These are phyloP conservation scores for Erodium texanum DNA, from an alignment of 441 rosid species.

Conservation along the genomic window DNA sequence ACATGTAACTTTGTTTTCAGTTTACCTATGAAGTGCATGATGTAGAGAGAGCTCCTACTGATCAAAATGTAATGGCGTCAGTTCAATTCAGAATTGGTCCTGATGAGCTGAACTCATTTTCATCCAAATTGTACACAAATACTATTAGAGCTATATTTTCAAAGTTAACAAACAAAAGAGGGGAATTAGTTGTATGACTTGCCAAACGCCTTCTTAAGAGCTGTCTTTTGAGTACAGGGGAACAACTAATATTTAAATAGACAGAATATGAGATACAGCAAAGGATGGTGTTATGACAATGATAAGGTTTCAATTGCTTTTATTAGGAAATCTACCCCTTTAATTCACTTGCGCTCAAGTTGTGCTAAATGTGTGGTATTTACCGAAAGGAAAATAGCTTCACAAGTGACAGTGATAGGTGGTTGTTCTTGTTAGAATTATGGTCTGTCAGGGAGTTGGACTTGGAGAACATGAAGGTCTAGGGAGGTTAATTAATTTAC, in stretches of 20 bases:
- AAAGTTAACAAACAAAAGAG: neutral
- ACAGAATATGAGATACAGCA: neutral
- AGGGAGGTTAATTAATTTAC: too few relatives aligned
- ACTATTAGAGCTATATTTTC: neutral
- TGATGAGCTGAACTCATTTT: neutral
- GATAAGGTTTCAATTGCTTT: neutral
- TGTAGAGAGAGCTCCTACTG: neutral
- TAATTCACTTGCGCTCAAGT: neutral
- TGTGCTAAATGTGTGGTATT: neutral
- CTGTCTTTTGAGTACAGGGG: neutral
- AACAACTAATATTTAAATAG: neutral
- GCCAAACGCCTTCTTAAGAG: neutral
- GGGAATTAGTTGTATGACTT: neutral
- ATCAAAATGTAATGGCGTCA: neutral
- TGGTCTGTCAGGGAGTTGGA: too few relatives aligned
- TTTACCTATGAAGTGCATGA: neutral
- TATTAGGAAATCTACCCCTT: neutral
- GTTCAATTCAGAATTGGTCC: neutral
- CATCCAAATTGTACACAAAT: neutral
- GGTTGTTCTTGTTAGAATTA: too few relatives aligned
- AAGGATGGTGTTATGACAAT: neutral
- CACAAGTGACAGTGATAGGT: too few relatives aligned
- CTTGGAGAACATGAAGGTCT: too few relatives aligned
- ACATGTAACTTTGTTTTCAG: neutral
- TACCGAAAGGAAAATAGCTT: too few relatives aligned